Conservation (phyloP, 2,329 filamentous ascomycete genomes). For the Pseudopithomyces chartarum region DNA sequence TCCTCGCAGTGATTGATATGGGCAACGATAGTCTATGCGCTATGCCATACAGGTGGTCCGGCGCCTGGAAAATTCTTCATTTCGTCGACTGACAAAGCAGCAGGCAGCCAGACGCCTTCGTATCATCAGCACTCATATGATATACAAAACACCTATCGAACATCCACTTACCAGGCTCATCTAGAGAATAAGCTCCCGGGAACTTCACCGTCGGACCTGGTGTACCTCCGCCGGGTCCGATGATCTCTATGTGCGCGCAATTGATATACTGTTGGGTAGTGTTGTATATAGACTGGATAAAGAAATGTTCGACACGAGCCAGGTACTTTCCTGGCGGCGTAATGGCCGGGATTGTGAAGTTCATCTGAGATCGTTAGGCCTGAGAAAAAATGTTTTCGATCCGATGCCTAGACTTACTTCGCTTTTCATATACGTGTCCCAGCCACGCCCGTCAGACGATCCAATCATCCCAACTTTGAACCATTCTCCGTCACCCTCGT, state of each 20-base stretch:
- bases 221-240: constrained; percentile 41
- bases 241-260: constrained; percentile 17
- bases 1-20: too few relatives aligned
- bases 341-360: constrained; percentile 44
- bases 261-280: constrained; percentile 26
- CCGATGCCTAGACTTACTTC: constrained; percentile 18
- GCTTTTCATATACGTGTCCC: constrained; percentile 24
- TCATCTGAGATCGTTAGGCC: constrained; percentile 21
- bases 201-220: constrained; percentile 48
- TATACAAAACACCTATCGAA: background rate
- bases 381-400: background rate
- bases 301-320: constrained; percentile 14
- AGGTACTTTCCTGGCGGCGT: constrained; percentile 40
- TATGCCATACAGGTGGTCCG: constrained; percentile 1
- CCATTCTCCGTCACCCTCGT: constrained; percentile 24
- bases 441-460: background rate
- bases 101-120: constrained; percentile 1
- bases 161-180: constrained; percentile 1
- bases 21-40: background rate
- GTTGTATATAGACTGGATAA: constrained; percentile 39
- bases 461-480: constrained; percentile 23
- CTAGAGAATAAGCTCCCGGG: constrained; percentile 53
- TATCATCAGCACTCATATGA: background rate
- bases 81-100: background rate
- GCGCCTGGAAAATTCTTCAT: constrained; percentile 5